Evolutionary conservation across 805 yeast species (phyloP), one percentile per base, ranked within the genome.

Genomic region (Maudiozyma saulgeensis): DNA sequence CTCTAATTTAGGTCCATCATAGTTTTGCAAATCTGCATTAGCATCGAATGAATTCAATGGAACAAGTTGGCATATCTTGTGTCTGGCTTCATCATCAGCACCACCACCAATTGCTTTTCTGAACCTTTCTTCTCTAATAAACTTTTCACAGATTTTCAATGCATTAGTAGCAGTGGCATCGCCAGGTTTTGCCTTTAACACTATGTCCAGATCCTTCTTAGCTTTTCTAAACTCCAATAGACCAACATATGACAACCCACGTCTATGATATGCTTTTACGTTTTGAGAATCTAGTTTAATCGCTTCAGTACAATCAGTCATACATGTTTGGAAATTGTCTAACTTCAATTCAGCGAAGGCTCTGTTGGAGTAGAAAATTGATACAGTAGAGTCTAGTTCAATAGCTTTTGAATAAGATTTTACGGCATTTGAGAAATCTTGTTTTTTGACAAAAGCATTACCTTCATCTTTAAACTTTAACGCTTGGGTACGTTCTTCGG

Each of bases 311-410:
- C 95, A 82, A 64, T 90, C 96, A n/a, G 66, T 71, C 2, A 90
- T 76, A 0, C 96, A 95, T 48, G 79, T 73, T 3, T 96, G 98
- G 64, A 84, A 90, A 58, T 82, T 83, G 64, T 91, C 99, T 49
- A 82, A 66, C 59, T 88, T 87, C 61, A 91, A 80, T 56, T 89
- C 83, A 0, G 88, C 96, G 63, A 88, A 89, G 0, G 98, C 96
- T 54, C 96, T 75, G 67, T 91, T 91, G 9, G 96, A 82, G 62
- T 73, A 87, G 53, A 83, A 80, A 32, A 82, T 75, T 2, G 86
- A 79, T 46, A 82, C 81, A 4, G 69, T 56, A 12, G 75, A 65
- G 55, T 83, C 83, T 13, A 83, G 55, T 28, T 74, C 82, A 35
- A 91, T 84, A 8, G 96, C 97, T 52, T 74, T 64, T 1, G 91